These are phyloP conservation scores for Saccharomycopsis synnaedendra DNA, from an alignment of 805 yeast species.

Conservation along the genomic window DNA sequence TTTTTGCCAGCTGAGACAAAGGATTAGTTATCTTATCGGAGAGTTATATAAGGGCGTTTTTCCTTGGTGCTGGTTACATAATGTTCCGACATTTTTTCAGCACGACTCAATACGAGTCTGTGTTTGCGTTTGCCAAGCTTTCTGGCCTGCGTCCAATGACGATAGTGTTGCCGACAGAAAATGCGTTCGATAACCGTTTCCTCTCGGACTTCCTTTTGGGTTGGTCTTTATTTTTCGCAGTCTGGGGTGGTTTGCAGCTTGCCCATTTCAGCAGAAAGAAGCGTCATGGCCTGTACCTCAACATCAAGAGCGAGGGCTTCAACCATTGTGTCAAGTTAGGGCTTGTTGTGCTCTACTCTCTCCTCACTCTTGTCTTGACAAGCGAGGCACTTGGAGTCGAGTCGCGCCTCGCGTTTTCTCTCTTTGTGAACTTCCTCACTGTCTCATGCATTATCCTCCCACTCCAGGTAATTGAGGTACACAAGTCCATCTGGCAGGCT, in stretches of 20 bases:
- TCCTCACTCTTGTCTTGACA: constrained; percentile 1
- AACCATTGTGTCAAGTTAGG: constrained; percentile 5
- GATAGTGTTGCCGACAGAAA: constrained; percentile 3
- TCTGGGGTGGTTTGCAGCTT: constrained; percentile 9
- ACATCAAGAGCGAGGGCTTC: constrained; percentile 8
- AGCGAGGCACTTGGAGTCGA: neutral
- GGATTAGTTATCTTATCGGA: no score
- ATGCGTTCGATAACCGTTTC: constrained; percentile 15
- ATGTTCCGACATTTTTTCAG: no score
- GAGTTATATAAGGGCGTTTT: no score
- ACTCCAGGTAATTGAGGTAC: constrained; percentile 13
- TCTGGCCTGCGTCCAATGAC: neutral
- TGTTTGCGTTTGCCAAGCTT: no score
- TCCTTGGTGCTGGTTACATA: no score
- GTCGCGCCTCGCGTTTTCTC: neutral
- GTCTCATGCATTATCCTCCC: constrained; percentile 8
- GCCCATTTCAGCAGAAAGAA: constrained; percentile 2
- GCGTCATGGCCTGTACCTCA: constrained; percentile 3
- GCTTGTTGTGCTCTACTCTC: constrained; percentile 3
- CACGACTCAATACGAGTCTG: no score
- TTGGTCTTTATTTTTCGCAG: neutral
- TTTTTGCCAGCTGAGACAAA: no score
- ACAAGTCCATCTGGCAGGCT: constrained; percentile 13
- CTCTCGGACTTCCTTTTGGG: neutral
- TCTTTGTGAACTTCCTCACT: neutral